A percentile compares a stretch with the other conserved stretches of the same genome.
Evolutionary conservation across 768 basidiomycete genomes (phyloP).

Genomic region (Auriscalpium vulgare): DNA sequence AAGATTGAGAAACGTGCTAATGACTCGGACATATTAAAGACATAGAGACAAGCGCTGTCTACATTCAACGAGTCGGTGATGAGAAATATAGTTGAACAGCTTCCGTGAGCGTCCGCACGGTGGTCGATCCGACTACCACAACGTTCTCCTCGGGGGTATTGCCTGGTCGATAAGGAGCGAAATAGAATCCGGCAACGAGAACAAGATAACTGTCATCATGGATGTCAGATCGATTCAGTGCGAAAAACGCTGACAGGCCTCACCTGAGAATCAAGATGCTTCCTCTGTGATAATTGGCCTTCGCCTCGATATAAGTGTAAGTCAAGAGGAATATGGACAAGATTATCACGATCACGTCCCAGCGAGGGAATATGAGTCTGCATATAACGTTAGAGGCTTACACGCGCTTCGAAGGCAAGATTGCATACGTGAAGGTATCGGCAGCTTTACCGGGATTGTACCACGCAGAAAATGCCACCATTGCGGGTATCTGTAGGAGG

Average conservation of each 20-base stretch:
- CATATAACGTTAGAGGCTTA: background rate
- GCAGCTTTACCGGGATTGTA: conserved; percentile 78
- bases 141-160: conserved; percentile 10
- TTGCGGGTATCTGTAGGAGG: conserved; percentile 92
- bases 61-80: background rate
- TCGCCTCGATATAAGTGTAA: conserved; percentile 98
- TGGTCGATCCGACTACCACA: background rate
- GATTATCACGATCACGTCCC: conserved; percentile 94
- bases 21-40: background rate
- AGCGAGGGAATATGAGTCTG: conserved; percentile 95
- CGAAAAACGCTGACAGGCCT: background rate
- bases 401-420: background rate
- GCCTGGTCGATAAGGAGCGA: conserved; percentile 46
- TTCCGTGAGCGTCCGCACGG: conserved; percentile 7
- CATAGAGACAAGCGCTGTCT: background rate
- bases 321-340: conserved; percentile 97
- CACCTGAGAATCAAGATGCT: conserved; percentile 92
- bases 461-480: conserved; percentile 98
- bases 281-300: conserved; percentile 95
- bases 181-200: conserved; percentile 87
- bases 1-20: background rate
- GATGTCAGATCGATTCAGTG: background rate
- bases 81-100: conserved; percentile 6
- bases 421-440: conserved; percentile 85
- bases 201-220: conserved; percentile 70